phyloP scores from a whole-genome alignment of 257 asterid genomes.

The Rubia yunnanensis region DNA sequence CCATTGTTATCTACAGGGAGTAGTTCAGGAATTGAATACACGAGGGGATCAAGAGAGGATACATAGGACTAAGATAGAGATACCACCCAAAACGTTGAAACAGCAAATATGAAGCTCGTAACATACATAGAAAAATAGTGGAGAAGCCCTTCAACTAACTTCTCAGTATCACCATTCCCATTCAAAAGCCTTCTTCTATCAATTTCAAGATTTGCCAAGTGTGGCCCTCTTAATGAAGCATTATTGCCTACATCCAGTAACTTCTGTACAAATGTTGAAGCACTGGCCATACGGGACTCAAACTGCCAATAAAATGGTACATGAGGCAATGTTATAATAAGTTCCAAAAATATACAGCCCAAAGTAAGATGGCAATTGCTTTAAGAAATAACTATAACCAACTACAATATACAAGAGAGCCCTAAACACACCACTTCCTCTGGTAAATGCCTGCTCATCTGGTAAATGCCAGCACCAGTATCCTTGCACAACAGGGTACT shows the following conservation, averaged over 20 bases:
- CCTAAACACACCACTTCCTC: constrained; percentile 60
- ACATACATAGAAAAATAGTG: constrained; percentile 64
- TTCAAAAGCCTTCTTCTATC: constrained; percentile 61
- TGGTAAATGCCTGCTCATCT: constrained; percentile 41
- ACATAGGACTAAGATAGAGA: not conserved
- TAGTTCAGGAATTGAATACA: not conserved
- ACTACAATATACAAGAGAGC: constrained; percentile 6
- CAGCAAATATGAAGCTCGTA: not conserved
- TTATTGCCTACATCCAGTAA: constrained; percentile 34
- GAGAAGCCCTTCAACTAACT: constrained; percentile 50
- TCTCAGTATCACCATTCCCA: constrained; percentile 57
- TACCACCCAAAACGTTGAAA: not conserved
- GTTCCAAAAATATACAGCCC: constrained; percentile 10
- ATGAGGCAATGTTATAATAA: constrained; percentile 19
- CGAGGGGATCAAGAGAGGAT: not conserved
- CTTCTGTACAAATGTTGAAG: constrained; percentile 49
- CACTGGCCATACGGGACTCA: constrained; percentile 57
- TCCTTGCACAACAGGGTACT: constrained; percentile 39
- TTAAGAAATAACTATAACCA: not conserved
- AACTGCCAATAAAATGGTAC: constrained; percentile 53
- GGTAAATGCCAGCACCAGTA: constrained; percentile 25
- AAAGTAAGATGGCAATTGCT: not conserved
- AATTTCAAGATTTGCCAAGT: constrained; percentile 78
- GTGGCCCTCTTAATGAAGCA: constrained; percentile 60
- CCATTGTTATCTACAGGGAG: not conserved